Conservation (phyloP, 129 eudicot species). For the Flaveria trinervia region DNA sequence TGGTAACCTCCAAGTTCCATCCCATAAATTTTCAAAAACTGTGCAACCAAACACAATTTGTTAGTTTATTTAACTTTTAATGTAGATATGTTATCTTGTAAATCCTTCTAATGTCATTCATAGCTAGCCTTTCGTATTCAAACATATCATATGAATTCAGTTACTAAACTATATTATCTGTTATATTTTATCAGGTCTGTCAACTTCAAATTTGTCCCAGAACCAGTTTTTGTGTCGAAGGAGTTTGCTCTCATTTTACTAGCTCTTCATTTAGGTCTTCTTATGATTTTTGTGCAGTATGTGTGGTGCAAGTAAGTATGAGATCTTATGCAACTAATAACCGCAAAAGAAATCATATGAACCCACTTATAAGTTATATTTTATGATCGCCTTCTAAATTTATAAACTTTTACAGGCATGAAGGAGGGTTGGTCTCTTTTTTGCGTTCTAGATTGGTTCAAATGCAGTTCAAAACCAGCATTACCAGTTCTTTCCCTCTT, state of each 20-base stretch:
- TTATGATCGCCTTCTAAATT: not conserved
- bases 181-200: constrained; percentile 69
- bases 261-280: constrained; percentile 63
- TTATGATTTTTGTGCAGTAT: constrained; percentile 65
- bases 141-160: not conserved
- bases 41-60: not conserved
- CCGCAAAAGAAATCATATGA: constrained; percentile 1
- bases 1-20: constrained; percentile 53
- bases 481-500: constrained; percentile 42
- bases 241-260: constrained; percentile 67
- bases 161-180: not conserved
- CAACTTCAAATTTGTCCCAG: constrained; percentile 95
- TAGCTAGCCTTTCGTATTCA: not conserved
- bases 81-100: too few species aligned
- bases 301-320: constrained; percentile 93
- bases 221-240: constrained; percentile 68
- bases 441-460: constrained; percentile 46
- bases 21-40: constrained; percentile 12
- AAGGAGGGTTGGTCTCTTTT: constrained; percentile 73
- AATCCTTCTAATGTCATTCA: not conserved
- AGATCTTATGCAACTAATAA: constrained; percentile 11
- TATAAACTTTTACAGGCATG: constrained; percentile 55
- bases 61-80: too few species aligned
- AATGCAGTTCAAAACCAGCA: constrained; percentile 42
- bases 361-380: not conserved